These are phyloP conservation scores for Geotrichum macrosporum DNA, from an alignment of 1,139 yeast species.

Conservation along the genomic window DNA sequence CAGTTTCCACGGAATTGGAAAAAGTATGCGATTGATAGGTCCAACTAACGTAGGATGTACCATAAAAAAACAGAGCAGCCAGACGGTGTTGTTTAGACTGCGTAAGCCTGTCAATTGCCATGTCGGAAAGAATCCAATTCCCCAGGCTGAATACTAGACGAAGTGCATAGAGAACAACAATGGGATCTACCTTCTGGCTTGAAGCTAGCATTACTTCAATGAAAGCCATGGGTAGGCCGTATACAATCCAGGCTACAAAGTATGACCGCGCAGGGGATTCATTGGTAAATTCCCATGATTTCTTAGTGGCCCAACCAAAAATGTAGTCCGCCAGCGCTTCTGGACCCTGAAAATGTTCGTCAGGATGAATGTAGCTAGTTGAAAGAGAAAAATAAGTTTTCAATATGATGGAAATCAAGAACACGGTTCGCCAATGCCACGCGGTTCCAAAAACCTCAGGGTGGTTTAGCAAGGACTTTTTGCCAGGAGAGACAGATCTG, in stretches of 20 bases:
- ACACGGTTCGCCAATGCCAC: constrained; percentile 32
- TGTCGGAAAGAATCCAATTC: constrained; percentile 58
- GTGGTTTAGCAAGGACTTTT: constrained; percentile 1
- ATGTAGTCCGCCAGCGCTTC: constrained; percentile 58
- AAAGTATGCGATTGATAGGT: constrained; percentile 83
- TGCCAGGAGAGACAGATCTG: constrained; percentile 7
- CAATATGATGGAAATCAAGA: constrained; percentile 41
- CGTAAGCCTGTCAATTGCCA: constrained; percentile 44
- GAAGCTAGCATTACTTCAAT: constrained; percentile 29
- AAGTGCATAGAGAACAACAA: constrained; percentile 50
- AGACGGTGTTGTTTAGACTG: constrained; percentile 59
- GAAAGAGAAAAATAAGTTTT: constrained; percentile 60
- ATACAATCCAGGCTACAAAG: constrained; percentile 61
- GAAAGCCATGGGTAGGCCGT: constrained; percentile 56
- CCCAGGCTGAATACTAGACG: constrained; percentile 55
- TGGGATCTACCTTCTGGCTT: constrained; percentile 31
- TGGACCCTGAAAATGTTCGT: constrained; percentile 89
- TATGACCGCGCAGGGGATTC: constrained; percentile 65
- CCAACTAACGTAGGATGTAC: constrained; percentile 75
- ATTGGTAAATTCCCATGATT: constrained; percentile 81
- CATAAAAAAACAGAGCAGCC: constrained; percentile 60
- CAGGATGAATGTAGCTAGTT: constrained; percentile 91
- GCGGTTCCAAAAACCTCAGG: constrained; percentile 23
- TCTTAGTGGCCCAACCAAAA: constrained; percentile 49
- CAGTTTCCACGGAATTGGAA: constrained; percentile 81